Conservation (phyloP, 2,329 filamentous ascomycete genomes). For the Colletotrichum paranaense region DNA sequence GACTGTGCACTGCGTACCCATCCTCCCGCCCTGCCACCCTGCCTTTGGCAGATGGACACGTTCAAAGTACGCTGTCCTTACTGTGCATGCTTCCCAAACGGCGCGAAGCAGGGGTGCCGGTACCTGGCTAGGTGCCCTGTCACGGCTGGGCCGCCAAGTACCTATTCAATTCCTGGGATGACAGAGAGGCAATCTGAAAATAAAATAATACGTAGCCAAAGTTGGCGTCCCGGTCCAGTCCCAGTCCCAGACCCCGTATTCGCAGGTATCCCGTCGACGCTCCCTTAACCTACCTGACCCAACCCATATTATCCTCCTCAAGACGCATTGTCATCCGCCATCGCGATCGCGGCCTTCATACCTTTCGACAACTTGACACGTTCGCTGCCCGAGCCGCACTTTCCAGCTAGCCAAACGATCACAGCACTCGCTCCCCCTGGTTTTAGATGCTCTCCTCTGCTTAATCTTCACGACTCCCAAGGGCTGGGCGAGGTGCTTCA, state of each 20-base stretch:
- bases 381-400: neutral
- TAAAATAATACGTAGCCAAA: conserved; percentile 21
- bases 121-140: neutral
- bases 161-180: neutral
- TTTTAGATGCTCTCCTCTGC: conserved; percentile 45
- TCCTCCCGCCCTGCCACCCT: neutral
- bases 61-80: neutral
- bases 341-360: conserved; percentile 3
- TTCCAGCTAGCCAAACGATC: neutral
- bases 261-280: neutral
- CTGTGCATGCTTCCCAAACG: neutral
- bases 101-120: neutral
- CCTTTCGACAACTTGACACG: neutral
- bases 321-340: neutral
- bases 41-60: neutral
- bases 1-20: neutral
- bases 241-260: neutral
- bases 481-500: conserved; percentile 11
- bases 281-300: neutral
- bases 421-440: neutral
- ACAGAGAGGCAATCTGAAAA: conserved; percentile 13
- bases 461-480: conserved; percentile 36
- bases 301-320: neutral
- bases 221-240: neutral
- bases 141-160: neutral